Conservation (phyloP, 352 stramenopile species). For the Phytophthora pini region DNA sequence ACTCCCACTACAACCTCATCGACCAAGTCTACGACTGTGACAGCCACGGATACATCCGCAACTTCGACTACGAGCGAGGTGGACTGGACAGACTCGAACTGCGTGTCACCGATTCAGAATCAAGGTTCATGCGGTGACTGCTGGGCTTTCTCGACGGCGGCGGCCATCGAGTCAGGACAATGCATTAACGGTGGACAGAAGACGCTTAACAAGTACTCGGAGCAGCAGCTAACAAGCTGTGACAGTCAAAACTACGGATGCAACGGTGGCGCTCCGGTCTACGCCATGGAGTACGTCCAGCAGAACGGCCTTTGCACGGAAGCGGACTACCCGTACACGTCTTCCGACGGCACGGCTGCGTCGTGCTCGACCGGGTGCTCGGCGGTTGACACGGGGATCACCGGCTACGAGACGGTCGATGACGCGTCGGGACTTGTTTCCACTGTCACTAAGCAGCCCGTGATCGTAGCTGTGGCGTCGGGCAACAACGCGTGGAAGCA, state of each 20-base stretch:
- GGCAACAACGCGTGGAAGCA: conserved; percentile 96
- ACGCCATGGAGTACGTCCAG: conserved; percentile 93
- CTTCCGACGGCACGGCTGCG: conserved; percentile 25
- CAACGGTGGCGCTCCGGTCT: conserved; percentile 89
- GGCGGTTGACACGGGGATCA: conserved; percentile 46
- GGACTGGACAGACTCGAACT: conserved; percentile 54
- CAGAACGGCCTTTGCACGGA: conserved; percentile 76
- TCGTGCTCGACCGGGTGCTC: conserved; percentile 35
- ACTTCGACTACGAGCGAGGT: conserved; percentile 50
- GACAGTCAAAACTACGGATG: conserved; percentile 90
- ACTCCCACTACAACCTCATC: conserved; percentile 15
- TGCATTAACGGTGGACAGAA: conserved; percentile 77
- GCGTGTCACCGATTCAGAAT: conserved; percentile 90
- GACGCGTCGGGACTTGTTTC: conserved; percentile 29
- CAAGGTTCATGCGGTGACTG: conserved; percentile 97
- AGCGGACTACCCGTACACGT: conserved; percentile 43
- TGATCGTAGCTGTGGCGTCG: conserved; percentile 95
- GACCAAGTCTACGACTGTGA: conserved; percentile 28
- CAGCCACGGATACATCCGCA: conserved; percentile 19
- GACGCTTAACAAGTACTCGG: conserved; percentile 85
- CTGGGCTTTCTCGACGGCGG: conserved; percentile 96
- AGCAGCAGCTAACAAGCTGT: conserved; percentile 94
- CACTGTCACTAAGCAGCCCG: conserved; percentile 72
- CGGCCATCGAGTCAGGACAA: conserved; percentile 91
- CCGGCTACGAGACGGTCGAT: conserved; percentile 70